Conservation (phyloP, 2,329 filamentous ascomycete species). For the Phoma herbarum region DNA sequence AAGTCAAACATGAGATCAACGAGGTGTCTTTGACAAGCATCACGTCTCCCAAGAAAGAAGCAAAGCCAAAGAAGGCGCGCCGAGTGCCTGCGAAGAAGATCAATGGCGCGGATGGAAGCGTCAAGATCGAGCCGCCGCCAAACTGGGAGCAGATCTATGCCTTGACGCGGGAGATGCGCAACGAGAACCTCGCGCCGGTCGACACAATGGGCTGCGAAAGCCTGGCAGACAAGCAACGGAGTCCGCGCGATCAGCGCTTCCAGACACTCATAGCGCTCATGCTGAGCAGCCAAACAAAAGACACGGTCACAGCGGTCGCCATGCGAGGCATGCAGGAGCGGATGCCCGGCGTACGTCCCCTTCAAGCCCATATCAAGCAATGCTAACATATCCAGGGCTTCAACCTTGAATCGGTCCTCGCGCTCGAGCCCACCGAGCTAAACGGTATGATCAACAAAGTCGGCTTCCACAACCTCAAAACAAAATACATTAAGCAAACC, state of each 20-base stretch:
- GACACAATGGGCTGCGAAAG: conserved; percentile 97
- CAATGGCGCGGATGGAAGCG: conserved; percentile 36
- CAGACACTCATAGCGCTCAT: conserved; percentile 89
- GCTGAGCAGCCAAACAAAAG: conserved; percentile 92
- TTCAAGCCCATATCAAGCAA: not conserved
- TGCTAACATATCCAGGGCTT: conserved; percentile 57
- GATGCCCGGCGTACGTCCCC: conserved; percentile 60
- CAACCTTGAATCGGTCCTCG: conserved; percentile 79
- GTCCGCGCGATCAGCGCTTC: conserved; percentile 72
- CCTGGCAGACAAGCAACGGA: conserved; percentile 65
- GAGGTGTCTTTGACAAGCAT: conserved; percentile 28
- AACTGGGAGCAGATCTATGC: conserved; percentile 88
- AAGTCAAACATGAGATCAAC: conserved; percentile 38
- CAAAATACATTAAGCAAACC: conserved; percentile 79
- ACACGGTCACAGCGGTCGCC: conserved; percentile 85
- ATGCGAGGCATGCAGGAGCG: conserved; percentile 82
- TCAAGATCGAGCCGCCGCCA: conserved; percentile 69
- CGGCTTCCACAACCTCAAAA: conserved; percentile 96
- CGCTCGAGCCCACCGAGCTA: conserved; percentile 69
- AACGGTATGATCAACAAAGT: conserved; percentile 84
- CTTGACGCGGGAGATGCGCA: conserved; percentile 80
- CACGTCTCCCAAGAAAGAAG: conserved; percentile 37
- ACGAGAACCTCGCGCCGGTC: conserved; percentile 77
- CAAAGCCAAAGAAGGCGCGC: conserved; percentile 47
- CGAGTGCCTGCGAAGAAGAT: conserved; percentile 49